Percentiles rank a stretch among this genome's conserved stretches.
Evolutionary conservation across 257 asterid species (phyloP).

Genomic region (Leonotis leonurus): DNA sequence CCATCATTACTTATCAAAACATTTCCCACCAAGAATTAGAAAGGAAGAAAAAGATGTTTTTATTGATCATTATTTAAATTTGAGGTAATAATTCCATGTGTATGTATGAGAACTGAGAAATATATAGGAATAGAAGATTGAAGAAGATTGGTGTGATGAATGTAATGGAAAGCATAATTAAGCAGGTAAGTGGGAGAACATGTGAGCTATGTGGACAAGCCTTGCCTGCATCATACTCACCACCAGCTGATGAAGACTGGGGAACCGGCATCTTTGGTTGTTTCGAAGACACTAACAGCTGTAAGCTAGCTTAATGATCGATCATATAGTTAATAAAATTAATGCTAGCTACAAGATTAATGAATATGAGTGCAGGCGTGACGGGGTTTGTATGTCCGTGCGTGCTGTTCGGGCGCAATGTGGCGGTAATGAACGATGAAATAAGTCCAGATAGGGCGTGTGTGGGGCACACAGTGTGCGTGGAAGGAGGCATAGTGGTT

Average conservation of each 20-base stretch:
- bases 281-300: slow-evolving; percentile 51
- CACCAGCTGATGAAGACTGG: slow-evolving; percentile 84
- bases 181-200: slow-evolving; percentile 44
- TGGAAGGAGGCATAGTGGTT: slow-evolving; percentile 66
- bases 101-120: no score
- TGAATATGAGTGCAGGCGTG: slow-evolving; percentile 38
- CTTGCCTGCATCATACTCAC: slow-evolving; percentile 52
- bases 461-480: slow-evolving; percentile 42
- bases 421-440: slow-evolving; percentile 45
- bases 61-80: not conserved
- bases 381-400: slow-evolving; percentile 70
- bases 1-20: not conserved
- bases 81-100: not conserved
- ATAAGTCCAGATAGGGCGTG: slow-evolving; percentile 45
- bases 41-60: not conserved
- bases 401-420: slow-evolving; percentile 54
- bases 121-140: no score
- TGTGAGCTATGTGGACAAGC: slow-evolving; percentile 77
- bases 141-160: no score
- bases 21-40: not conserved
- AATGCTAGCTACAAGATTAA: no score
- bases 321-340: no score
- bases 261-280: slow-evolving; percentile 71
- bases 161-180: no score
- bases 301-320: slow-evolving; percentile 27